Percentiles rank a stretch among this genome's conserved stretches.
phyloP scores from a whole-genome alignment of 495 filamentous ascomycete species.

The Saxophila tyrrhenica region DNA sequence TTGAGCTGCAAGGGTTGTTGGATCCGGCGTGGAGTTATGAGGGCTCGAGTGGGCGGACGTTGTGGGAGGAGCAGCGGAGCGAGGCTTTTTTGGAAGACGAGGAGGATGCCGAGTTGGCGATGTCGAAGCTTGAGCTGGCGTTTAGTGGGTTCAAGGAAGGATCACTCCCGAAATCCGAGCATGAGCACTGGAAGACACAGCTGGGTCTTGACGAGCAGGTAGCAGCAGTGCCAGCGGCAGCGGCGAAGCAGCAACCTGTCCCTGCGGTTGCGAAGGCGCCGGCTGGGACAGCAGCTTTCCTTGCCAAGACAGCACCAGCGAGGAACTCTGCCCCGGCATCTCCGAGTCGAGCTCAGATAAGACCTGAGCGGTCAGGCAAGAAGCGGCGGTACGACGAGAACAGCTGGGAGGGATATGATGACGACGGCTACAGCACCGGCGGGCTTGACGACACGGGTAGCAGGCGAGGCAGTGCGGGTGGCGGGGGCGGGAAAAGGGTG shows the following conservation, averaged over 20 bases:
- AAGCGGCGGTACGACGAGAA: constrained; percentile 58
- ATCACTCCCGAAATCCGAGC: constrained; percentile 36
- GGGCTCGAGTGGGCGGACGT: constrained; percentile 52
- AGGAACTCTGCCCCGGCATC: constrained; percentile 8
- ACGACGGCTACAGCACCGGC: constrained; percentile 36
- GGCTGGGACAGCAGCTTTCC: background rate
- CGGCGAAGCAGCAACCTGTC: constrained; percentile 29
- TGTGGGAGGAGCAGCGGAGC: constrained; percentile 57
- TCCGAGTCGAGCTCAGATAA: constrained; percentile 13
- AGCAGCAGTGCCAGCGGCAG: too few species aligned
- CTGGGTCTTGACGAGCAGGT: constrained; percentile 44
- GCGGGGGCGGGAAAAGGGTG: constrained; percentile 10
- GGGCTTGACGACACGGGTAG: constrained; percentile 6
- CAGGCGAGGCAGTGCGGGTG: background rate
- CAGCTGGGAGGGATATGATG: constrained; percentile 59
- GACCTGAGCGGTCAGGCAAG: constrained; percentile 48
- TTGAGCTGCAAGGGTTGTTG: constrained; percentile 42
- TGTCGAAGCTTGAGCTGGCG: constrained; percentile 31
- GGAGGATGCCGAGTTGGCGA: constrained; percentile 44
- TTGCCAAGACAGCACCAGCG: constrained; percentile 8
- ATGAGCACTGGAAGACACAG: constrained; percentile 46
- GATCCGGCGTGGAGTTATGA: constrained; percentile 52
- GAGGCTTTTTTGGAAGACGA: constrained; percentile 48
- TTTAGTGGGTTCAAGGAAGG: constrained; percentile 49
- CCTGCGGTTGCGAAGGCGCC: background rate